phyloP scores from a whole-genome alignment of 1,284 basidiomycete genomes.

The Coniferiporia sulphurascens region DNA sequence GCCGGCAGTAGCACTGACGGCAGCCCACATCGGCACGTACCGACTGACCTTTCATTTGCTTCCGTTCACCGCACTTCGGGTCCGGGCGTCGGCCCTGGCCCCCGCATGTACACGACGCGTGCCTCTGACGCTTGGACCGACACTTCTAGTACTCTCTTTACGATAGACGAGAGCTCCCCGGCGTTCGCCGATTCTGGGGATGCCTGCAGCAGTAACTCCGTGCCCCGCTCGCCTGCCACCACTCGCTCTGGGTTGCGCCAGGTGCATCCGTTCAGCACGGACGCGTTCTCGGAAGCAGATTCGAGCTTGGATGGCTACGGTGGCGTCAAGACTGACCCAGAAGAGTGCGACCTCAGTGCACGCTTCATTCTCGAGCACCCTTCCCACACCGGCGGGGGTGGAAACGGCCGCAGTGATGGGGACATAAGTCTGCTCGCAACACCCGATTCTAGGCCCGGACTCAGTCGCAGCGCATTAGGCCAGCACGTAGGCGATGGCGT shows the following conservation, averaged over 20 bases:
- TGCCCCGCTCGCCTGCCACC: not conserved
- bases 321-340: not conserved
- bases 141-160: not conserved
- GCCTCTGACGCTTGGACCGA: not conserved
- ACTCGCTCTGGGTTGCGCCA: not conserved
- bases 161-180: not conserved
- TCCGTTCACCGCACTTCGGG: no score
- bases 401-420: not conserved
- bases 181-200: no score
- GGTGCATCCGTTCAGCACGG: no score
- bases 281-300: no score
- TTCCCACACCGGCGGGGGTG: not conserved
- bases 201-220: not conserved
- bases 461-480: not conserved
- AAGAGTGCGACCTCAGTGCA: not conserved
- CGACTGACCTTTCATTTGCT: no score
- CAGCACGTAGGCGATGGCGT: not conserved
- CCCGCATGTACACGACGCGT: not conserved
- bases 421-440: no score
- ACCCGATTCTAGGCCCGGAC: not conserved
- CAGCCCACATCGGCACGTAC: no score
- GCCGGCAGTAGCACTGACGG: no score
- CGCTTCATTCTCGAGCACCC: not conserved
- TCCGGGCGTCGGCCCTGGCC: no score
- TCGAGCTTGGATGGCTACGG: no score